Evolutionary conservation across 768 basidiomycete species (phyloP).

Genomic region (Boletus pseudopeckii): DNA sequence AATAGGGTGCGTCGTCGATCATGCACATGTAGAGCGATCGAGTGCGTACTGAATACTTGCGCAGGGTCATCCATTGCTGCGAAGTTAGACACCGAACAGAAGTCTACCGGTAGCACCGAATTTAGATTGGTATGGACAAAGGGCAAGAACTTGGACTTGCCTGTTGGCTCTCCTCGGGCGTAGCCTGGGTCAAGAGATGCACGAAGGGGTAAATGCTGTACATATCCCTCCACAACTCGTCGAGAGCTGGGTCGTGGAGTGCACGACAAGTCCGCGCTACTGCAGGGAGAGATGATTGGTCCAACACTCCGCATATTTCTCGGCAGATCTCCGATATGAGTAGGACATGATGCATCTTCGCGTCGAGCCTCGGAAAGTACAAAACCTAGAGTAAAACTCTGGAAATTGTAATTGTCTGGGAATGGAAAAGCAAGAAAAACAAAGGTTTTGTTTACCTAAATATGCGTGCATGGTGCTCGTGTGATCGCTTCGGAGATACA

Average conservation of each 20-base stretch:
- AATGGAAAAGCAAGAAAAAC: background rate
- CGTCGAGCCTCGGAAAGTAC: background rate
- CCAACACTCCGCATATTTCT: constrained; percentile 16
- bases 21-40: constrained; percentile 20
- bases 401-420: background rate
- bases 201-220: constrained; percentile 22
- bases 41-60: constrained; percentile 19
- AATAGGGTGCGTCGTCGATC: constrained; percentile 15
- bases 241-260: constrained; percentile 22
- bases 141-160: constrained; percentile 1
- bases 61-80: constrained; percentile 18
- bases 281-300: constrained; percentile 16
- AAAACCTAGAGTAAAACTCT: background rate
- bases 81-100: background rate
- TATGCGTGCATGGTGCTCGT: background rate
- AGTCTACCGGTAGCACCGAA: background rate
- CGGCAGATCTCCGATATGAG: constrained; percentile 20
- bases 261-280: constrained; percentile 25
- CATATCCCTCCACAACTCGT: constrained; percentile 24
- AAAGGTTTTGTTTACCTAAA: constrained; percentile 17
- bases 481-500: constrained; percentile 1
- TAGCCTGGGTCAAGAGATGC: constrained; percentile 7
- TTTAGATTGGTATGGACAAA: background rate
- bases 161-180: constrained; percentile 5
- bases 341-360: constrained; percentile 22